phyloP scores from a whole-genome alignment of 2,329 filamentous ascomycete genomes.

The Mycosphaerella sp. region DNA sequence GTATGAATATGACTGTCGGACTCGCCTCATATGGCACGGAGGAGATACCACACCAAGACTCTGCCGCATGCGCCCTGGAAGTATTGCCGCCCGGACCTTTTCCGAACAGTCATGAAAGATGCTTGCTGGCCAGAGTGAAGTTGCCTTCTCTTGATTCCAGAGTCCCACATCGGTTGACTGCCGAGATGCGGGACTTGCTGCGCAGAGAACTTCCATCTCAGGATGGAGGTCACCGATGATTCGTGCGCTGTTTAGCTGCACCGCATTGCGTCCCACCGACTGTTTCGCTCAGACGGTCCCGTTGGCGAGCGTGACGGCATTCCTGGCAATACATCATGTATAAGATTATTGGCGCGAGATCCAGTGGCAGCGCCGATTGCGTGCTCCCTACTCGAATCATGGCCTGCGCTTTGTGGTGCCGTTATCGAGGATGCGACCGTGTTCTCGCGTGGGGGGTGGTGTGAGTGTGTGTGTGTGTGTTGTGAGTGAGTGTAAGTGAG shows the following conservation, averaged over 20 bases:
- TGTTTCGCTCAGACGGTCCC: too few relatives aligned
- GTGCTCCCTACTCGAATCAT: too few relatives aligned
- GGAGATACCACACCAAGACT: background rate
- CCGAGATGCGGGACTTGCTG: conserved; percentile 3
- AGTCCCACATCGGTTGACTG: conserved; percentile 11
- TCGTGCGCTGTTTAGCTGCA: background rate
- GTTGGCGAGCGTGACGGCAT: too few relatives aligned
- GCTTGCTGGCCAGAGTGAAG: conserved; percentile 8
- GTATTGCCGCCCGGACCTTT: background rate
- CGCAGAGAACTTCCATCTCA: conserved; percentile 10
- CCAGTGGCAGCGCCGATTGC: too few relatives aligned
- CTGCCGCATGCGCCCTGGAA: background rate
- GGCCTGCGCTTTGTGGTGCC: too few relatives aligned
- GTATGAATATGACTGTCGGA: conserved; percentile 4
- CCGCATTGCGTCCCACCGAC: too few relatives aligned
- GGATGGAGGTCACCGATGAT: conserved; percentile 17
- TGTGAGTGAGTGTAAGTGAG: too few relatives aligned
- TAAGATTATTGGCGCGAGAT: too few relatives aligned
- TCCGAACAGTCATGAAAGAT: conserved; percentile 4
- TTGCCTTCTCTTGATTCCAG: conserved; percentile 12
- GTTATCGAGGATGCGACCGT: too few relatives aligned
- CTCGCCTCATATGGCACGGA: conserved; percentile 5
- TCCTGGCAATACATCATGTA: too few relatives aligned
- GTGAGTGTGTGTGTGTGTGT: too few relatives aligned
- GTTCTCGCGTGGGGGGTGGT: too few relatives aligned